Evolutionary conservation across 2,329 filamentous ascomycete species (phyloP), one percentile per base, ranked within the genome.

Genomic region (Polychaeton citri): DNA sequence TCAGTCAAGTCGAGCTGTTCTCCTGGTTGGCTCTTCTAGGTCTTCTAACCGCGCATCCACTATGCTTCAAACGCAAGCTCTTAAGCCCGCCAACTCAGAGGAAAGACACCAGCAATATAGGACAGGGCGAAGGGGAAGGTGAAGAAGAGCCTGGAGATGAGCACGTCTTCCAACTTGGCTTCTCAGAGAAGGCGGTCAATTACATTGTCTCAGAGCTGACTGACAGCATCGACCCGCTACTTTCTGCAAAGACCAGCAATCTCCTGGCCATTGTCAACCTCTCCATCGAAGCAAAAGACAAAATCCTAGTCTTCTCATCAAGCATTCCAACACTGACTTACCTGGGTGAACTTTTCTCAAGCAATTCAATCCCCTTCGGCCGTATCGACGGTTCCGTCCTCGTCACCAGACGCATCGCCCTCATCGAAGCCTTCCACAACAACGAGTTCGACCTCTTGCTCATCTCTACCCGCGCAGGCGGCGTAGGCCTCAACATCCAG

Each of bases 401-500:
- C 0, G 67, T 79, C 28, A 39, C 47, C 1, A 62, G 61, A 30
- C 75, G 87, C 7, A 80, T 85, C 52, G 53, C 57, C 1, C 58
- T 72, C 28, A 72, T 79, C 6, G 81, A 82, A 42, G 52, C 60
- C 0, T 93, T 94, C 65, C 87, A 90, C 46, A 51, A 53, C 0
- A 63, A 62, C 0, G 38, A 55, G 2, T 46, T 43, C 16, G 50
- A 63, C 13, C 66, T 92, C 1, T 83, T 83, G 51, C 63, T 95
- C 2, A 85, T 94, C 38, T 93, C 85, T 0, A 94, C 85, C 1
- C 76, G 60, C 40, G 84, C 87, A 6, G 87, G 86, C 16, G 84
- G 85, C 0, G 63, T 86, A 2, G 87, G 87, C 0, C 65, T 94
- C 34, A 95, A 95, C 44, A 79, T 95, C 9, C 73, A 74, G 28